These are phyloP conservation scores for Forsythia viridissima DNA, from an alignment of 257 asterid genomes.

Conservation along the genomic window DNA sequence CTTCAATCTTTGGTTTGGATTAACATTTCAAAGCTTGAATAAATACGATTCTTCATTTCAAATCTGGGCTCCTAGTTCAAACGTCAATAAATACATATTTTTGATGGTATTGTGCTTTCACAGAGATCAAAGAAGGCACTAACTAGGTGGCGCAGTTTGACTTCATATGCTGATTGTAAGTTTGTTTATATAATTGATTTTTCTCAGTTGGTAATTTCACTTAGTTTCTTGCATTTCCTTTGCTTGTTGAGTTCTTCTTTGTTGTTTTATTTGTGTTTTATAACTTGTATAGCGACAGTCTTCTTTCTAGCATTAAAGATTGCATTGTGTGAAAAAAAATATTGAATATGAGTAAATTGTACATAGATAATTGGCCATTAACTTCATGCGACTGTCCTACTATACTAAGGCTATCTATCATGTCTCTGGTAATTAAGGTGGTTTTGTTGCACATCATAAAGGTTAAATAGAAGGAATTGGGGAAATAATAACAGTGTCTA, in stretches of 20 bases:
- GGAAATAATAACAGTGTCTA: not conserved
- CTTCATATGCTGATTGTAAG: conserved; percentile 50
- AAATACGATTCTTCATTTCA: too few relatives aligned
- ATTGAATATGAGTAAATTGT: not conserved
- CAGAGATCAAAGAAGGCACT: conserved; percentile 39
- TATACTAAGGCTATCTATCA: not conserved
- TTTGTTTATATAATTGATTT: conserved; percentile 15
- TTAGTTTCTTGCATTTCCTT: conserved; percentile 1
- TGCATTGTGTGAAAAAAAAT: not conserved
- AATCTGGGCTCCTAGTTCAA: too few relatives aligned
- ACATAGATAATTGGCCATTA: conserved; percentile 4
- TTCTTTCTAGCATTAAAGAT: not conserved
- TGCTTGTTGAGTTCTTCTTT: conserved; percentile 11
- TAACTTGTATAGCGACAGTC: not conserved
- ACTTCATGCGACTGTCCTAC: not conserved
- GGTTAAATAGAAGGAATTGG: not conserved
- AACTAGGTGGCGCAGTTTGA: conserved; percentile 35
- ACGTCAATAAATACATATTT: not conserved
- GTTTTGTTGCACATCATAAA: not conserved
- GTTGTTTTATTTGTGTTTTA: not conserved
- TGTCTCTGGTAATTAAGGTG: not conserved
- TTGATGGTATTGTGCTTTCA: conserved; percentile 43
- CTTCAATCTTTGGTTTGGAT: too few relatives aligned
- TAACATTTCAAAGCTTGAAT: too few relatives aligned
- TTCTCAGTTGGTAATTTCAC: not conserved